Percentiles rank a stretch among this genome's conserved stretches.
Conservation (phyloP, 305 asterid species). For the Solanum hybrid region DNA sequence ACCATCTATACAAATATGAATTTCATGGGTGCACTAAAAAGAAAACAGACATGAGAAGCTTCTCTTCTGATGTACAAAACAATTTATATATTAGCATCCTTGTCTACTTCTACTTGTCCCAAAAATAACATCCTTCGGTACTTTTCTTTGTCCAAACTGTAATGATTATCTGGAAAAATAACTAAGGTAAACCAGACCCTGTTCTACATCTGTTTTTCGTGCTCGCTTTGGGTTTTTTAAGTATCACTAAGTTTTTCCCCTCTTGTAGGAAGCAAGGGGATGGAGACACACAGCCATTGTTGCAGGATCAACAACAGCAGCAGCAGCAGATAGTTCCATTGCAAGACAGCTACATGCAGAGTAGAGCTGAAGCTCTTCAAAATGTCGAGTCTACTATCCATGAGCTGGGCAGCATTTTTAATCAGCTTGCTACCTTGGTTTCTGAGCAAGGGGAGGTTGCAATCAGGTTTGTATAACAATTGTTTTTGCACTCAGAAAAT, state of each 20-base stretch:
- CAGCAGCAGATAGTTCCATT: conserved; percentile 79
- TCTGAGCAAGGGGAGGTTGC: conserved; percentile 98
- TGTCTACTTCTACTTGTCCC: not conserved
- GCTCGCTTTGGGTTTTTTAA: not conserved
- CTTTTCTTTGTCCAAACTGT: not conserved
- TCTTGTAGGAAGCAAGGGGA: conserved; percentile 55
- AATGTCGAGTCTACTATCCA: conserved; percentile 90
- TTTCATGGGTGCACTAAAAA: not conserved
- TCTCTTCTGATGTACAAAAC: not conserved
- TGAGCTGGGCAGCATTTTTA: conserved; percentile 82
- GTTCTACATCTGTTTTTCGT: not conserved
- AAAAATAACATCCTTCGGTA: not conserved
- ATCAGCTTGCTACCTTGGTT: conserved; percentile 90
- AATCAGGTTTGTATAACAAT: conserved; percentile 42
- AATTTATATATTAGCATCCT: not conserved
- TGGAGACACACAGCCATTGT: conserved; percentile 75
- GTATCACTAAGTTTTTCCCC: not conserved
- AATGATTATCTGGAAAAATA: not conserved
- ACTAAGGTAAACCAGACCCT: not conserved
- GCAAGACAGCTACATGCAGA: conserved; percentile 97
- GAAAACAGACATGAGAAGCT: not conserved
- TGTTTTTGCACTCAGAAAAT: not conserved
- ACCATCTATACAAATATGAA: not conserved
- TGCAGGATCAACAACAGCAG: conserved; percentile 43
- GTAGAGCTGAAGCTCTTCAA: conserved; percentile 93